Evolutionary conservation across 306 rosid species (phyloP).

Genomic region (Psophocarpus tetragonolobus): DNA sequence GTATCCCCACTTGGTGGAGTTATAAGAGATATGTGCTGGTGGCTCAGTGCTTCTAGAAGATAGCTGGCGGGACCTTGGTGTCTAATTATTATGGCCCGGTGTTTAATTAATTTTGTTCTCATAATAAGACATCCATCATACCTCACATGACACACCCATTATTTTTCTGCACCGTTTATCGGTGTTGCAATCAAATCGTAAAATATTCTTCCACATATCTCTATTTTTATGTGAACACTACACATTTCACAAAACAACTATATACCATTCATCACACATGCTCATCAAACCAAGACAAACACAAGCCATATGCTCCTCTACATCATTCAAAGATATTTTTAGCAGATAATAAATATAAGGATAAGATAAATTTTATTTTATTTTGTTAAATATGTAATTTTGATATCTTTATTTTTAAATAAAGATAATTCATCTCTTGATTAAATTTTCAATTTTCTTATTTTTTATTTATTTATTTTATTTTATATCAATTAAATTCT

Average conservation of each 20-base stretch:
- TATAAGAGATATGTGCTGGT: not conserved
- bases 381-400: too few relatives aligned
- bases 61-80: not conserved
- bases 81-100: not conserved
- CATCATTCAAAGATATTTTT: too few relatives aligned
- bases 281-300: too few relatives aligned
- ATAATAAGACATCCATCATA: not conserved
- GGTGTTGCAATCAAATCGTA: not conserved
- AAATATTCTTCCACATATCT: not conserved
- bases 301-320: too few relatives aligned
- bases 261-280: too few relatives aligned
- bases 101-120: not conserved
- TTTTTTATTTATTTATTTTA: too few relatives aligned
- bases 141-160: not conserved
- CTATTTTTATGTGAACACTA: not conserved
- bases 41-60: constrained; percentile 17
- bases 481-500: too few relatives aligned
- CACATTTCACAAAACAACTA: not conserved
- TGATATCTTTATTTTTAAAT: too few relatives aligned
- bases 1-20: not conserved
- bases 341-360: too few relatives aligned
- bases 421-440: too few relatives aligned
- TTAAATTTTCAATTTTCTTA: too few relatives aligned
- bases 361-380: too few relatives aligned
- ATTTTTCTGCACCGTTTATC: not conserved